Conservation (phyloP, 768 basidiomycete species). For the Lactarius deliciosus region DNA sequence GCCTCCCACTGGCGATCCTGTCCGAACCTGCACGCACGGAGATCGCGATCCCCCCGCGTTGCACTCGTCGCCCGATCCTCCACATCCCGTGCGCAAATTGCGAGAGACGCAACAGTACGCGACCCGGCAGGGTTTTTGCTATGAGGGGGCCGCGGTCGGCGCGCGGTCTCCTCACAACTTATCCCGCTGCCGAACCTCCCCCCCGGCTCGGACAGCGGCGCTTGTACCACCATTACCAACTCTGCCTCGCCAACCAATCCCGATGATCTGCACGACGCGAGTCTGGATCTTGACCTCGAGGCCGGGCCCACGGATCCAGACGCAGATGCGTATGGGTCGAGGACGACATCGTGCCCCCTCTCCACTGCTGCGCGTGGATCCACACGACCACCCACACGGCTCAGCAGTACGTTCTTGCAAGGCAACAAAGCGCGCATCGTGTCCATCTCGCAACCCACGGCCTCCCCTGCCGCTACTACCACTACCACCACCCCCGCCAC, state of each 20-base stretch:
- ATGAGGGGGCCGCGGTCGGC: constrained; percentile 20
- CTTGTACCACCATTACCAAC: background rate
- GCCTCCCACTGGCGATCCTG: constrained; percentile 12
- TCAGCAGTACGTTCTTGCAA: background rate
- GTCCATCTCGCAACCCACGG: background rate
- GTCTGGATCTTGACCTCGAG: too few species aligned
- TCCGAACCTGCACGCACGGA: background rate
- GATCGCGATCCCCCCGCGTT: constrained; percentile 16
- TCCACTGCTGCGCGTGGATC: too few species aligned
- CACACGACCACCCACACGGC: too few species aligned
- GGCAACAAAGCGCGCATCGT: background rate
- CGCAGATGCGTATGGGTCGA: too few species aligned
- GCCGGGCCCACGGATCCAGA: too few species aligned
- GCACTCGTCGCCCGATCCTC: background rate
- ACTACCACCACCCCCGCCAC: background rate
- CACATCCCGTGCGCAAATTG: background rate
- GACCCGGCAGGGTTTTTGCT: constrained; percentile 15
- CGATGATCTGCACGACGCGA: too few species aligned
- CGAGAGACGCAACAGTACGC: background rate
- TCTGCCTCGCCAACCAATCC: too few species aligned
- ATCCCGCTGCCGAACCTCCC: background rate
- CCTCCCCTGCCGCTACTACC: background rate
- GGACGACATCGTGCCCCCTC: too few species aligned
- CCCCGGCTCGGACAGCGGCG: background rate
- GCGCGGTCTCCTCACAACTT: constrained; percentile 23